These are phyloP conservation scores for Claviceps arundinis DNA, from an alignment of 2,329 filamentous ascomycete species.

Conservation along the genomic window DNA sequence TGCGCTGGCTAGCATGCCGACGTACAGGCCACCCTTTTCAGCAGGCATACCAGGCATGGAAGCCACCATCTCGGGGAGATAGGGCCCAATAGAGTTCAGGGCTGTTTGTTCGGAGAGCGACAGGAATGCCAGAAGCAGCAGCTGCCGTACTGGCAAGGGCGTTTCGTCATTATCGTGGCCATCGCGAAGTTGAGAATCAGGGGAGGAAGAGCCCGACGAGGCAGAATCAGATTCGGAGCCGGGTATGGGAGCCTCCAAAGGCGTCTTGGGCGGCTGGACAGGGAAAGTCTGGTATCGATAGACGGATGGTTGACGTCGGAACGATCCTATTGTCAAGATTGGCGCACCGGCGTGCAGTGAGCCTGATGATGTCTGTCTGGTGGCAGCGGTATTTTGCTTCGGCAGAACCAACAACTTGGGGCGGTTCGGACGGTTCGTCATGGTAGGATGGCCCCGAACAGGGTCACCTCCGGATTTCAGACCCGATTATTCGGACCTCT, in stretches of 20 bases:
- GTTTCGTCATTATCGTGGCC: constrained; percentile 40
- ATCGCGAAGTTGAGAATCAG: constrained; percentile 10
- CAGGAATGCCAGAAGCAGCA: constrained; percentile 74
- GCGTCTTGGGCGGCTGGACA: constrained; percentile 55
- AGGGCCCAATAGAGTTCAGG: constrained; percentile 90
- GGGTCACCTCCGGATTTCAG: too few species aligned
- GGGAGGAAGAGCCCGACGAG: neutral
- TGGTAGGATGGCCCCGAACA: constrained; percentile 1
- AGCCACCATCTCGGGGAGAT: constrained; percentile 83
- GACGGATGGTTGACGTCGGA: constrained; percentile 26
- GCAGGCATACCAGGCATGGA: constrained; percentile 69
- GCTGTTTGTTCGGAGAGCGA: constrained; percentile 91
- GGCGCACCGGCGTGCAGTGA: constrained; percentile 41
- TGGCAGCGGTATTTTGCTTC: constrained; percentile 1
- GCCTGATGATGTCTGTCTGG: constrained; percentile 23
- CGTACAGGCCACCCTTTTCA: constrained; percentile 67
- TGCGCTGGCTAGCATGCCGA: constrained; percentile 76
- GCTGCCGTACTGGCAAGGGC: constrained; percentile 70
- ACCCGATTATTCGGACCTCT: too few species aligned
- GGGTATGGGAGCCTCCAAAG: constrained; percentile 30
- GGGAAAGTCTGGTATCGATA: constrained; percentile 74
- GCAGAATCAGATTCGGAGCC: constrained; percentile 10
- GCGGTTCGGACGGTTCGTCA: constrained; percentile 4
- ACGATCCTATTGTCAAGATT: constrained; percentile 24
- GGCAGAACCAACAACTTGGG: constrained; percentile 1